Percentiles rank a stretch among this genome's conserved stretches.
Evolutionary conservation across 768 basidiomycete genomes (phyloP).

Genomic region (Clitopilus hobsonii): DNA sequence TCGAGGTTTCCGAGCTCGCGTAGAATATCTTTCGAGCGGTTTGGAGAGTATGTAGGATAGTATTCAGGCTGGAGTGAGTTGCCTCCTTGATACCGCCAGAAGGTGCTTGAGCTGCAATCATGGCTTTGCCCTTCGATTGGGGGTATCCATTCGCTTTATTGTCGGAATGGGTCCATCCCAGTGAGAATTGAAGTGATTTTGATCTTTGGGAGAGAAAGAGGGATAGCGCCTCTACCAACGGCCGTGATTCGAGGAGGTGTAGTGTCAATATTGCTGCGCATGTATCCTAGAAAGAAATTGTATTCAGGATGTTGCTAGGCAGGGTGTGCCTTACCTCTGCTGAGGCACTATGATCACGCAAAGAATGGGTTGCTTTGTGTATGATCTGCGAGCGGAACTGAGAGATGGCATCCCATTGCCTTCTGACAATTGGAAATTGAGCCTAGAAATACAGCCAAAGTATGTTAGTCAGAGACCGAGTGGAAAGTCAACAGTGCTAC

Average conservation of each 20-base stretch:
- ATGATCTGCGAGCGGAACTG: slow-evolving; percentile 88
- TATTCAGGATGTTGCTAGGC: background rate
- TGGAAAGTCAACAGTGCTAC: background rate
- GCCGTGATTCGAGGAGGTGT: slow-evolving; percentile 84
- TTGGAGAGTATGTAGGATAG: slow-evolving; percentile 54
- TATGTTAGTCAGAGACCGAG: too few species aligned
- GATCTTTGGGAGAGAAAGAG: slow-evolving; percentile 70
- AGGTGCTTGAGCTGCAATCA: too few species aligned
- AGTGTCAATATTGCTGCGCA: slow-evolving; percentile 80
- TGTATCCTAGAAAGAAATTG: slow-evolving; percentile 41
- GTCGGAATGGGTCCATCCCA: slow-evolving; percentile 32
- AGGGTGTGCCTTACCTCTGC: slow-evolving; percentile 39
- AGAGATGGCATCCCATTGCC: slow-evolving; percentile 89
- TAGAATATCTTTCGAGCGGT: slow-evolving; percentile 57
- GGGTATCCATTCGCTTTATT: slow-evolving; percentile 30
- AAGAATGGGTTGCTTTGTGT: slow-evolving; percentile 79
- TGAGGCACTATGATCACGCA: slow-evolving; percentile 56
- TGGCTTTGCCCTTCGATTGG: too few species aligned
- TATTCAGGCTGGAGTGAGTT: slow-evolving; percentile 45
- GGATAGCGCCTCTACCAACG: slow-evolving; percentile 66
- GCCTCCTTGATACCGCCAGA: slow-evolving; percentile 52
- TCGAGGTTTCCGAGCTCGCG: slow-evolving; percentile 16
- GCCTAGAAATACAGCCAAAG: slow-evolving; percentile 38
- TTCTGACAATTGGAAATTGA: slow-evolving; percentile 84
- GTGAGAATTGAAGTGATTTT: slow-evolving; percentile 45